Base-by-base conservation (phyloP, 495 filamentous ascomycete species). In the Penicillium crystallinum region DNA sequence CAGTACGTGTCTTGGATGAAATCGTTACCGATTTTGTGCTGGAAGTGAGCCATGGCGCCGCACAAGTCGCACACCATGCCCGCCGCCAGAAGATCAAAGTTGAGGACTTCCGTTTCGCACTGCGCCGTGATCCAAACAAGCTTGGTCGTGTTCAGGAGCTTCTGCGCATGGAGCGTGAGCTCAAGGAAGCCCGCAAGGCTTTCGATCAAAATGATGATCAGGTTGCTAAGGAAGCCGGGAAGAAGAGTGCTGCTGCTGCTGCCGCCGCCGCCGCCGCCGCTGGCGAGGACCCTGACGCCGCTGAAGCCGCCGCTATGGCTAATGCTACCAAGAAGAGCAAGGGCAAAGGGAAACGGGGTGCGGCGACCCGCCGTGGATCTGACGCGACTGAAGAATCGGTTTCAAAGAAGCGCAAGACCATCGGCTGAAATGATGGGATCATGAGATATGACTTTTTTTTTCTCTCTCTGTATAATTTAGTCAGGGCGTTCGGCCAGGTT, bases 21-120 rank as follows among this genome's bases (percentile, higher is more conserved):
- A 90, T 98, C 49, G 80, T 93, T 46, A 95, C 90, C 38, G 93
- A 97, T 68, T 92, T 89, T 70, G 81, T 91, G 50, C 83, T 93
- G 52, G 89, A 91, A 66, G 79, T 93, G 52, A 91, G 87, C 75
- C 93, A 96, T 76, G 86, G 87, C 46, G 92, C 93, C 5, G 85
- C 88, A 22, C 81, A 86, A 19, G 83, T 83, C 56, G 93, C 93
- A 1, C 82, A 85, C 60, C 84, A 93, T 67, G 81, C 86, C 2
- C 84, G 89, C 3, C 84, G 93, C 6, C 87, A 92, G 61, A 98
- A 98, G 72, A 88, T 97, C 72, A 98, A 98, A 64, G 87, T 96
- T 50, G 93, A 98, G 56, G 93, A 98, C 67, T 95, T 97, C 76
- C 88, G 91, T 62, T 97, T 93, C 62, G 88, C 88, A 27, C 81